phyloP scores from a whole-genome alignment of 768 basidiomycete genomes.

The Auricularia auricula-judae region DNA sequence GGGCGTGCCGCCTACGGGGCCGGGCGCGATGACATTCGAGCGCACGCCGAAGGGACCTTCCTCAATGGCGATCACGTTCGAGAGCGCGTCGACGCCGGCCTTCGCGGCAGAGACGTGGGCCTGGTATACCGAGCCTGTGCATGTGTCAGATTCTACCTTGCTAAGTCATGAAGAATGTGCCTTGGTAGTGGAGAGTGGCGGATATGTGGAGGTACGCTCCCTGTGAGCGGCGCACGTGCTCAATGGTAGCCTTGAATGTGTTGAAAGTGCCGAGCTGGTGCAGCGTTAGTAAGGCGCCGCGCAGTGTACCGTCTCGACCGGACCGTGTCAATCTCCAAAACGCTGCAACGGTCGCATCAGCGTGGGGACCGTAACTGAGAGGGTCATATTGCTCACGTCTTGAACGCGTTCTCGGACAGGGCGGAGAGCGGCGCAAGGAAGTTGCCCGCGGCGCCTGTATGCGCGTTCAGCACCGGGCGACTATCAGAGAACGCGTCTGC shows the following conservation, averaged over 20 bases:
- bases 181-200: conserved; percentile 77
- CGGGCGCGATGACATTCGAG: conserved; percentile 77
- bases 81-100: conserved; percentile 85
- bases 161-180: conserved; percentile 25
- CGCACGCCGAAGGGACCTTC: conserved; percentile 93
- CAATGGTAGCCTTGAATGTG: conserved; percentile 86
- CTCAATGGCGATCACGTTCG: conserved; percentile 78
- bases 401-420: conserved; percentile 84
- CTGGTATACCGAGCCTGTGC: conserved; percentile 27
- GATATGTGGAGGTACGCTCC: conserved; percentile 87
- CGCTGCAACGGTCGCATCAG: conserved; percentile 17
- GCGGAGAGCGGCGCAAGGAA: conserved; percentile 80
- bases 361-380: neutral
- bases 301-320: conserved; percentile 12
- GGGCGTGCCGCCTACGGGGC: conserved; percentile 73
- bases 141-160: neutral
- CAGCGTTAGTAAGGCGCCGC: neutral
- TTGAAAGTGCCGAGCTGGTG: conserved; percentile 80
- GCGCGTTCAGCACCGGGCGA: neutral
- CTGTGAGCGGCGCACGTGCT: conserved; percentile 53
- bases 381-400: conserved; percentile 27
- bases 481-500: neutral
- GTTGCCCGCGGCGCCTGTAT: conserved; percentile 85
- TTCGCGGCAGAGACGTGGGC: conserved; percentile 93
- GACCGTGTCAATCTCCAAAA: conserved; percentile 89